A percentile compares a stretch with the other conserved stretches of the same genome.
phyloP scores from a whole-genome alignment of 768 basidiomycete genomes.

The Grammothele lineata region DNA sequence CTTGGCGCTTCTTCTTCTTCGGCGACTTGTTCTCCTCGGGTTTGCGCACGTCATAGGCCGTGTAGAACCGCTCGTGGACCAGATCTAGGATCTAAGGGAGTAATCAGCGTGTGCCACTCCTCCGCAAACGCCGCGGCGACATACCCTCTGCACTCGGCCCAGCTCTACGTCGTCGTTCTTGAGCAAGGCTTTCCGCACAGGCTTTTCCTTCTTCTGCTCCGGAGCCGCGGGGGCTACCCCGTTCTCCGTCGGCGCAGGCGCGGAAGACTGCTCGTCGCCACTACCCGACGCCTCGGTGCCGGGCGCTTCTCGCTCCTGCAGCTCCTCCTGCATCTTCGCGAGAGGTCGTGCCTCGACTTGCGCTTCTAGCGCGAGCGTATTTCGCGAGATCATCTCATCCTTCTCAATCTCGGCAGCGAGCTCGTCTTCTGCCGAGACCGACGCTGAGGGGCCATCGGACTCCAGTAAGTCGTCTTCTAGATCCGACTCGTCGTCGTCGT shows the following conservation, averaged over 20 bases:
- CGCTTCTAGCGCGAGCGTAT: constrained; percentile 74
- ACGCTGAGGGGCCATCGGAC: background rate
- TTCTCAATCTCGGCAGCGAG: constrained; percentile 38
- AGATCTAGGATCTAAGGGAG: constrained; percentile 80
- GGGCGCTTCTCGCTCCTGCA: constrained; percentile 32
- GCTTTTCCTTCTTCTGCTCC: constrained; percentile 34
- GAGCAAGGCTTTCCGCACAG: constrained; percentile 66
- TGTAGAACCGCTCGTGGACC: constrained; percentile 76
- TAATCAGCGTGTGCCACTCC: background rate
- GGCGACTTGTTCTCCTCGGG: constrained; percentile 25
- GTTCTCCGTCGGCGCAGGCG: background rate
- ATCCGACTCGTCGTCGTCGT: constrained; percentile 9
- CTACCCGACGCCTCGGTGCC: background rate
- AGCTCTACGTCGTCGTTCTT: constrained; percentile 89
- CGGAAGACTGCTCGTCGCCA: constrained; percentile 10
- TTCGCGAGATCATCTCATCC: constrained; percentile 61
- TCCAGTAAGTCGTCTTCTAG: constrained; percentile 3
- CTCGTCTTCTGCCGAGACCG: constrained; percentile 24
- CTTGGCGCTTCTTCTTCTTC: constrained; percentile 28
- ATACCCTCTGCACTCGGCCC: constrained; percentile 67
- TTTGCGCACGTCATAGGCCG: constrained; percentile 48
- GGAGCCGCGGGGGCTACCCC: background rate
- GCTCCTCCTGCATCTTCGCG: constrained; percentile 81
- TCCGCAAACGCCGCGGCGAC: constrained; percentile 9
- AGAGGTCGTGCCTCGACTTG: constrained; percentile 84